phyloP scores from a whole-genome alignment of 2,329 filamentous ascomycete species.

The Sporothrix sp. region DNA sequence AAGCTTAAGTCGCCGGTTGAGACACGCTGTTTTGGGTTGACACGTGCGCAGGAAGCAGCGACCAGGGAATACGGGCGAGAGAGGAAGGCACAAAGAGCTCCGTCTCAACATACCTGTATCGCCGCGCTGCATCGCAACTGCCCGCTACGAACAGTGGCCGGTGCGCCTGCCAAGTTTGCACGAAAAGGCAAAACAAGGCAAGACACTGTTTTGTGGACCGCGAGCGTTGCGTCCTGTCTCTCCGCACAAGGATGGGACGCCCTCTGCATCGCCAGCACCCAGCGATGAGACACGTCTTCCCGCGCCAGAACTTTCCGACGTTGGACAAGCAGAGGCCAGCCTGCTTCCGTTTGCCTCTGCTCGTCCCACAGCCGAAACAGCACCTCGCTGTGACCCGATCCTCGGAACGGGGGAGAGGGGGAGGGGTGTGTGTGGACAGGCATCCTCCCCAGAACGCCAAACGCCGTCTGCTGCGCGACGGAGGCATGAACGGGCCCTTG shows the following conservation, averaged over 20 bases:
- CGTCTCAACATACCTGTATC: too few species aligned
- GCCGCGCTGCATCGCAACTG: too few species aligned
- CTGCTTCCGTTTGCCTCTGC: neutral
- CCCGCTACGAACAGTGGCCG: neutral
- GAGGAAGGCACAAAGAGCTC: slow-evolving; percentile 4
- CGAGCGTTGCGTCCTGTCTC: slow-evolving; percentile 1
- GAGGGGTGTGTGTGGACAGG: too few species aligned
- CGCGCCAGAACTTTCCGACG: slow-evolving; percentile 12
- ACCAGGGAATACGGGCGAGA: neutral
- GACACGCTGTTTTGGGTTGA: slow-evolving; percentile 4
- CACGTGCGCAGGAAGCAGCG: slow-evolving; percentile 5
- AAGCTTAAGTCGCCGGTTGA: slow-evolving; percentile 4
- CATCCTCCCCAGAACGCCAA: neutral
- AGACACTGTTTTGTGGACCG: neutral
- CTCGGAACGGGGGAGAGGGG: neutral
- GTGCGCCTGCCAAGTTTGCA: neutral
- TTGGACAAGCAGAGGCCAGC: neutral
- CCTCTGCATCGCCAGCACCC: neutral
- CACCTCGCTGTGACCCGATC: slow-evolving; percentile 1
- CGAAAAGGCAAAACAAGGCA: neutral
- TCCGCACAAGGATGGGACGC: too few species aligned
- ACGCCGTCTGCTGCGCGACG: slow-evolving; percentile 2
- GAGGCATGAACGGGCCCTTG: slow-evolving; percentile 3
- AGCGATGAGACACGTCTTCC: neutral
- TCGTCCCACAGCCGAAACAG: slow-evolving; percentile 7